Base-by-base conservation (phyloP, 164 flowering plant species). In the Tetrastigma voinierianum region DNA sequence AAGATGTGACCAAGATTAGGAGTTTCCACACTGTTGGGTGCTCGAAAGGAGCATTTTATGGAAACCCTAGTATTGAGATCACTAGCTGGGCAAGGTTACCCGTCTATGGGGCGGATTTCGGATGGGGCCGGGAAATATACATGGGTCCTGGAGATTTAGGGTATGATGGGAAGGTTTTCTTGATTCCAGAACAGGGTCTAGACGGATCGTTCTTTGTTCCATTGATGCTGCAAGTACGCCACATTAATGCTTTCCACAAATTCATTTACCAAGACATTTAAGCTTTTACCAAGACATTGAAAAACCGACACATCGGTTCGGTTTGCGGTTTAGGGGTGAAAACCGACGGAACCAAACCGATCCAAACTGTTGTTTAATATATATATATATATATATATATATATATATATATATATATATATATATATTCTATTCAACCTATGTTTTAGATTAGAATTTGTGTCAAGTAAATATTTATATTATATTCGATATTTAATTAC, bases 101-200 rank as follows among this genome's bases (percentile, higher is more conserved):
- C 0, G 14, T 81, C 1, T 68, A 75, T 16, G 71, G 63, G 1
- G 25, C 53, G 0, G 73, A 80, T 63, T 82, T 84, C 59, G 91
- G 91, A 4, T 87, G 86, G 87, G 91, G 91, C 2, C 66, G 67
- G 46, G 84, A 82, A 19, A 43, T 72, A 2, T 64, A 71, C 59
- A 71, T 87, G 79, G 82, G 83, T 1, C 87, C 85, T 3, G 85
- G 74, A 2, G 45, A 52, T 0, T 25, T 73, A n/a, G 75, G 62
- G 13, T 56, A 43, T 44, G 83, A 82, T 59, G 89, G 87, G 2
- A 70, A 70, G 16, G 57, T 67, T 16, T 59, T 80, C 19, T 56
- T 85, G 8, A 25, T 87, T 3, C 81, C 83, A 0, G 74, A 76
- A 1, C 63, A 64, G 21, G 68, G 53, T 4, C 76, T 61, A 13